These are phyloP conservation scores for Aspergillus arachidicola DNA, from an alignment of 2,329 filamentous ascomycete genomes.

Conservation along the genomic window DNA sequence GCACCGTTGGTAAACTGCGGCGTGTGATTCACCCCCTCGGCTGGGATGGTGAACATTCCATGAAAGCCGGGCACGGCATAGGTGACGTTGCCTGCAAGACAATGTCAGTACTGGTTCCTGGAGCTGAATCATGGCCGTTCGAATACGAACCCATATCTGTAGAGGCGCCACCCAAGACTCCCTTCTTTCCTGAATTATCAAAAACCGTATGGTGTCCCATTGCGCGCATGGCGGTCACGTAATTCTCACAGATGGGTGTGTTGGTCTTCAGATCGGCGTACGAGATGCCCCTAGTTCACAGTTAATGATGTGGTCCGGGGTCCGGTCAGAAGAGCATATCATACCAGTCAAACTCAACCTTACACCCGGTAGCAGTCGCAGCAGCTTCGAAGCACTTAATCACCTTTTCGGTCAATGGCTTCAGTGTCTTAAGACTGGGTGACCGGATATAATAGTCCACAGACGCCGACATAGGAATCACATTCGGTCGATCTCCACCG, in stretches of 20 bases:
- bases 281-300: conserved; percentile 27
- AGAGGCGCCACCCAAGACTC: conserved; percentile 25
- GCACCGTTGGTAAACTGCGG: conserved; percentile 56
- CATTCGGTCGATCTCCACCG: conserved; percentile 57
- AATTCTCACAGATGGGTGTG: conserved; percentile 32
- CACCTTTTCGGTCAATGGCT: conserved; percentile 29
- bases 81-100: conserved; percentile 46
- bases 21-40: conserved; percentile 55
- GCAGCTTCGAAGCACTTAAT: conserved; percentile 37
- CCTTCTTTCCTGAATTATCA: conserved; percentile 22
- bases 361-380: conserved; percentile 35
- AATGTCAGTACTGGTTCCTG: background rate
- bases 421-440: conserved; percentile 41
- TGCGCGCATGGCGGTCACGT: conserved; percentile 30
- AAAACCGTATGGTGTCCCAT: conserved; percentile 31
- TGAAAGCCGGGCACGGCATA: conserved; percentile 44
- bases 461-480: conserved; percentile 56
- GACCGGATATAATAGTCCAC: conserved; percentile 50
- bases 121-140: no score
- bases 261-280: conserved; percentile 35
- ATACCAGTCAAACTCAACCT: conserved; percentile 32
- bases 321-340: background rate
- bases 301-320: background rate
- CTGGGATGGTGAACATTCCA: conserved; percentile 48
- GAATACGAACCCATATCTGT: conserved; percentile 31